Percentiles rank a stretch among this genome's conserved stretches.
Evolutionary conservation across 169 alveolate genomes (phyloP).

Genomic region (Plasmodium knowlesi): DNA sequence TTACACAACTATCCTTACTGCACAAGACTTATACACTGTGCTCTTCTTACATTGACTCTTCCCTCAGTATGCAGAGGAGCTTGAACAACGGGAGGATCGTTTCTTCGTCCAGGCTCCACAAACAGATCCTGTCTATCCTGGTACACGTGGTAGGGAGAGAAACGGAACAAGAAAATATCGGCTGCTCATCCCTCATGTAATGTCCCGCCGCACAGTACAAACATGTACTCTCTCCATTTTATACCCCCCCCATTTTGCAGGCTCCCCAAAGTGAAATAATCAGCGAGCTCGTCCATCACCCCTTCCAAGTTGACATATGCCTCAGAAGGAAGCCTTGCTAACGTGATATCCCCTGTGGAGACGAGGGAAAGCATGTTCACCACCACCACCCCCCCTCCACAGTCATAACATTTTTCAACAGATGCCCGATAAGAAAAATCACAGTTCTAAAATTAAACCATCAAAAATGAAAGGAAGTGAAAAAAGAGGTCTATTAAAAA

Average conservation of each 20-base stretch:
- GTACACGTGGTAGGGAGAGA: not conserved
- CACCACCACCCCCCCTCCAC: not conserved
- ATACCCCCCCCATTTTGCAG: conserved; percentile 8
- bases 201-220: not conserved
- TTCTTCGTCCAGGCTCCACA: conserved; percentile 47
- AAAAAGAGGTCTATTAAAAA: not conserved
- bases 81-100: conserved; percentile 39
- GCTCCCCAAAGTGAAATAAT: conserved; percentile 10
- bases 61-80: not conserved
- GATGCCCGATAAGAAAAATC: not conserved
- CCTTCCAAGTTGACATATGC: conserved; percentile 45
- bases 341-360: not conserved
- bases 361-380: not conserved
- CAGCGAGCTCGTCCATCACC: conserved; percentile 52
- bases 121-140: conserved; percentile 22
- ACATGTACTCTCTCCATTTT: not conserved
- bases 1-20: not conserved
- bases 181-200: not conserved
- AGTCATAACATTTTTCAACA: not conserved
- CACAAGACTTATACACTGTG: conserved; percentile 9
- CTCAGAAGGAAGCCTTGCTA: conserved; percentile 11
- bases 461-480: not conserved
- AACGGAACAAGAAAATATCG: not conserved
- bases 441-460: too few relatives aligned
- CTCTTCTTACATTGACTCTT: conserved; percentile 7